Percentiles rank a stretch among this genome's conserved stretches.
phyloP scores from a whole-genome alignment of 495 filamentous ascomycete species.

The Lasiosphaeria miniovina region DNA sequence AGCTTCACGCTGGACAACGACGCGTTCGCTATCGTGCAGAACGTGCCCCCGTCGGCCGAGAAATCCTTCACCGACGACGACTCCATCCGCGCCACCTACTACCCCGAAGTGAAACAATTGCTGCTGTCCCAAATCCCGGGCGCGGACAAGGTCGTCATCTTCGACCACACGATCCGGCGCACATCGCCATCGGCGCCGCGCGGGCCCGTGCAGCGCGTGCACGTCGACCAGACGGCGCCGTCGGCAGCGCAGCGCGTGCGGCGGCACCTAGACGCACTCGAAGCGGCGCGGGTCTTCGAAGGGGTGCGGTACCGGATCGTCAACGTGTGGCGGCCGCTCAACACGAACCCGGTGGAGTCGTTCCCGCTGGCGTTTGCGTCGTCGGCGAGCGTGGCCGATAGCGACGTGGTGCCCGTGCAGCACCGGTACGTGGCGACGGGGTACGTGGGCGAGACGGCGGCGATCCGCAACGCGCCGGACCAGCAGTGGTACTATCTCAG shows the following conservation, averaged over 20 bases:
- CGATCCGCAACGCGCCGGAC: constrained; percentile 54
- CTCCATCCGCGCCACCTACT: constrained; percentile 66
- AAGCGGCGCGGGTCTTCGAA: constrained; percentile 54
- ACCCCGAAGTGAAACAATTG: constrained; percentile 73
- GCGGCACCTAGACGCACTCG: constrained; percentile 53
- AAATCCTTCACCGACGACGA: constrained; percentile 61
- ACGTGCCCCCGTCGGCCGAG: constrained; percentile 50
- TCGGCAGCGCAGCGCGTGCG: constrained; percentile 63
- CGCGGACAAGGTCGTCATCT: constrained; percentile 62
- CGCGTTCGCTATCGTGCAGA: constrained; percentile 63
- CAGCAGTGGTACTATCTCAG: constrained; percentile 79
- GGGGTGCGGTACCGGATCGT: constrained; percentile 69
- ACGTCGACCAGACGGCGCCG: constrained; percentile 78
- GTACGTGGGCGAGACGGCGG: constrained; percentile 71
- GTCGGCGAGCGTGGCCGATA: constrained; percentile 54
- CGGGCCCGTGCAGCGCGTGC: constrained; percentile 65
- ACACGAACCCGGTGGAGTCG: constrained; percentile 62
- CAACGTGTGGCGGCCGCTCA: constrained; percentile 84
- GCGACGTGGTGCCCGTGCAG: constrained; percentile 67
- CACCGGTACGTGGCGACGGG: constrained; percentile 66
- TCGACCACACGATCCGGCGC: constrained; percentile 86
- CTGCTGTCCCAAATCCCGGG: constrained; percentile 61
- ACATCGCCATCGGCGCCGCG: constrained; percentile 49
- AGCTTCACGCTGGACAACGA: constrained; percentile 66
- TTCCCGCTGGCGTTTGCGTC: constrained; percentile 71